These are phyloP conservation scores for Actinomortierella wolfii DNA, from an alignment of 371 early-diverging fungal species.

Conservation along the genomic window DNA sequence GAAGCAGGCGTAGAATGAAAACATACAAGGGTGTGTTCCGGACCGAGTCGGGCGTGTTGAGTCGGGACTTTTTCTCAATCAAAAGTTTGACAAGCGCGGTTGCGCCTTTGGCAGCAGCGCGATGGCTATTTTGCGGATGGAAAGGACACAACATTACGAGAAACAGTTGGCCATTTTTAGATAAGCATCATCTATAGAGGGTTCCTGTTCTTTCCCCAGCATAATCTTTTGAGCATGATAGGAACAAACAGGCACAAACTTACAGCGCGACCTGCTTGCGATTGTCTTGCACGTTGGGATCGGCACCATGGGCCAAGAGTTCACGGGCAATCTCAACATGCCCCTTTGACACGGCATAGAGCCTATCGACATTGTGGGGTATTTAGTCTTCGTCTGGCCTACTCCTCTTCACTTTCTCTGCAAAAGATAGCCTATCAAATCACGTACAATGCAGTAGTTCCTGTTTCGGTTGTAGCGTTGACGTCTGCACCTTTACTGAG, in stretches of 20 bases:
- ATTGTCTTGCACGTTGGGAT: constrained; percentile 51
- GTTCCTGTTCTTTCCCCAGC: no score
- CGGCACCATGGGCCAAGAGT: constrained; percentile 51
- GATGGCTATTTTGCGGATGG: constrained; percentile 50
- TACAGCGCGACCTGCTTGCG: constrained; percentile 61
- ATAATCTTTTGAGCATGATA: no score
- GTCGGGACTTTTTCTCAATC: constrained; percentile 48
- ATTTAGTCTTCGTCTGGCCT: no score
- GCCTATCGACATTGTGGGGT: constrained; percentile 36
- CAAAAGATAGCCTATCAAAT: no score
- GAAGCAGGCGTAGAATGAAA: not conserved
- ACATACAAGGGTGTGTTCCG: constrained; percentile 58
- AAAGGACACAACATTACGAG: not conserved
- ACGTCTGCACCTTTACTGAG: constrained; percentile 54
- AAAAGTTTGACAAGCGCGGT: constrained; percentile 51
- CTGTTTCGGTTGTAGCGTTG: constrained; percentile 54
- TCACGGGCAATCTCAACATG: constrained; percentile 52
- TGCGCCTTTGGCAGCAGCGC: constrained; percentile 56
- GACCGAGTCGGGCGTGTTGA: constrained; percentile 55
- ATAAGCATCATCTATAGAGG: no score
- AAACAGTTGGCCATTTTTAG: no score
- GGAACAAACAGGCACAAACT: constrained; percentile 15
- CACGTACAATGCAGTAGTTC: constrained; percentile 61
- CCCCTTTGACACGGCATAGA: constrained; percentile 64
- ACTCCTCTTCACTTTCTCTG: no score